phyloP scores from a whole-genome alignment of 345 rosid species.

The Bruguiera sexangula region DNA sequence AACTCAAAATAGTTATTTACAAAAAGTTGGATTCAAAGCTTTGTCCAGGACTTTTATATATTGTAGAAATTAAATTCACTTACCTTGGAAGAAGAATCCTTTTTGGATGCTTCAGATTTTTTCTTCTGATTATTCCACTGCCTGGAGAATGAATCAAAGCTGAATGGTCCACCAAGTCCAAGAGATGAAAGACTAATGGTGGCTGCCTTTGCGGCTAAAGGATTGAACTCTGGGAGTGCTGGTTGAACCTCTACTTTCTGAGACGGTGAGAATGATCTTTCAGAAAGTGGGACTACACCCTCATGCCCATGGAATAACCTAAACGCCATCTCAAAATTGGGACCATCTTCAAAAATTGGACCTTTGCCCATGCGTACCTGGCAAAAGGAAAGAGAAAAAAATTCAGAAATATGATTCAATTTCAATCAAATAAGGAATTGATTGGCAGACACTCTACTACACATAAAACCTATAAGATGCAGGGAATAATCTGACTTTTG shows the following conservation, averaged over 20 bases:
- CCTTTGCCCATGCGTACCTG: conserved; percentile 67
- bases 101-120: conserved; percentile 59
- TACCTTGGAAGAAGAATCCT: conserved; percentile 69
- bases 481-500: not conserved
- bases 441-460: no score
- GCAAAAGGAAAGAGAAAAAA: not conserved
- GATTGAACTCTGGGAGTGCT: conserved; percentile 58
- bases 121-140: conserved; percentile 55
- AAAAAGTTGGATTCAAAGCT: not conserved
- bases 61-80: not conserved
- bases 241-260: conserved; percentile 34
- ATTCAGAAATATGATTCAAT: not conserved
- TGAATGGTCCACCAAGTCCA: conserved; percentile 78
- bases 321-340: conserved; percentile 87
- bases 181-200: conserved; percentile 91
- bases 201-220: conserved; percentile 94
- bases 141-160: conserved; percentile 74
- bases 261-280: conserved; percentile 29
- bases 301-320: conserved; percentile 89
- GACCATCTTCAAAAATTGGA: conserved; percentile 97
- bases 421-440: not conserved
- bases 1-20: not conserved
- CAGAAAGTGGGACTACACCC: conserved; percentile 94
- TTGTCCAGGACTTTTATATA: not conserved
- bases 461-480: no score